These are phyloP conservation scores for Syncephalastrum racemosum DNA, from an alignment of 371 early-diverging fungal species.

Conservation along the genomic window DNA sequence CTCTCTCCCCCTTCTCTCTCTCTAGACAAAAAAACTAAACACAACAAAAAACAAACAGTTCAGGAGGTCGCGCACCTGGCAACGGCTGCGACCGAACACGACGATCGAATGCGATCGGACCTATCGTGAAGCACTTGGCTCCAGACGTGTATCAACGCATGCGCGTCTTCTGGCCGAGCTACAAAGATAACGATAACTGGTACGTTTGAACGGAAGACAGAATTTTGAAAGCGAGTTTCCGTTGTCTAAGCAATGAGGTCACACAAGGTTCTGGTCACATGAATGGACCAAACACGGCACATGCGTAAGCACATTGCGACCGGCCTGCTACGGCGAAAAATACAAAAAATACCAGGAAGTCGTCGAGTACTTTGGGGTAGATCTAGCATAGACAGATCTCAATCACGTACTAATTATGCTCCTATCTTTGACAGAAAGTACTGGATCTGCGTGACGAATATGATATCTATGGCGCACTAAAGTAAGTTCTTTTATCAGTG, in stretches of 20 bases:
- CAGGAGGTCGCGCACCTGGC: conserved; percentile 31
- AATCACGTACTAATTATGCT: not conserved
- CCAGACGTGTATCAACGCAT: conserved; percentile 24
- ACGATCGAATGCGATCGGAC: conserved; percentile 17
- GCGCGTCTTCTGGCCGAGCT: conserved; percentile 38
- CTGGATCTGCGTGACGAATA: conserved; percentile 39
- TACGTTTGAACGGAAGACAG: conserved; percentile 5
- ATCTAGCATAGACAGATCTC: not conserved
- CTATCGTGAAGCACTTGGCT: conserved; percentile 20
- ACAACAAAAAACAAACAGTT: conserved; percentile 10
- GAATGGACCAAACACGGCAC: conserved; percentile 62
- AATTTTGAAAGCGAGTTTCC: no score
- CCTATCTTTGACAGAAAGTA: conserved; percentile 17
- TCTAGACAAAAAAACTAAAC: not conserved
- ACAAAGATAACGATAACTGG: conserved; percentile 35
- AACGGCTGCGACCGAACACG: conserved; percentile 34
- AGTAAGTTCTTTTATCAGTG: conserved; percentile 17
- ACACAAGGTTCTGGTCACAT: conserved; percentile 45
- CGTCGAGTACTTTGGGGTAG: conserved; percentile 46
- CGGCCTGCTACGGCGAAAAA: conserved; percentile 39
- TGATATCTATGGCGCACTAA: conserved; percentile 47
- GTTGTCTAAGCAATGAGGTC: no score
- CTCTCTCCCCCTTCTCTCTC: not conserved
- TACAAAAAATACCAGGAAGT: conserved; percentile 45
- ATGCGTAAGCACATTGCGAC: conserved; percentile 49